A percentile compares a stretch with the other conserved stretches of the same genome.
Evolutionary conservation across 257 asterid genomes (phyloP).

Genomic region (Coffea canephora): DNA sequence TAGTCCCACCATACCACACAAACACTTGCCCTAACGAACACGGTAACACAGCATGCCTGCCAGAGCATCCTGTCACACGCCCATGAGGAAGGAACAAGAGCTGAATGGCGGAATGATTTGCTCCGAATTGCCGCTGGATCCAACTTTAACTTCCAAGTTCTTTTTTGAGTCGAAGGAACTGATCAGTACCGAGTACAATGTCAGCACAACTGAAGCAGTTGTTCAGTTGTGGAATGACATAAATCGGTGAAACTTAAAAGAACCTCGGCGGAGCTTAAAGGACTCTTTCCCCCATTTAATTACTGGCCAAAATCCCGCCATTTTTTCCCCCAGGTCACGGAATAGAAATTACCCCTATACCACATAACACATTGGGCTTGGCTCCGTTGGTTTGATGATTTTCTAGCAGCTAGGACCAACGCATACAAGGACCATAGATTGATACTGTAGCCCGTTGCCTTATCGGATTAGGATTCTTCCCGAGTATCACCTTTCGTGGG

Average conservation of each 20-base stretch:
- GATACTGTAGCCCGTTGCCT: neutral
- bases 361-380: neutral
- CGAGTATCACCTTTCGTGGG: neutral
- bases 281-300: too few species aligned
- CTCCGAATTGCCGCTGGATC: neutral
- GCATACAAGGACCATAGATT: neutral
- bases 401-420: neutral
- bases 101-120: neutral
- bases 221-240: too few species aligned
- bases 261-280: too few species aligned
- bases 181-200: neutral
- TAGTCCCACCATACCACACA: neutral
- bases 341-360: neutral
- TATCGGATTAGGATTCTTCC: neutral
- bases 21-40: neutral
- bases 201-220: neutral
- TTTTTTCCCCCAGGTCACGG: neutral
- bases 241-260: too few species aligned
- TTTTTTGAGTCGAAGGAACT: neutral
- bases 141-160: neutral
- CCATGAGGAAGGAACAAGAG: neutral
- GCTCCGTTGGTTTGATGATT: neutral
- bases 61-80: neutral
- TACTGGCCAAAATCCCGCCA: neutral
- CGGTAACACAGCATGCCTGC: neutral